Base-by-base conservation (phyloP, 2,329 filamentous ascomycete species). In the Rhexocercosporidium sp. region DNA sequence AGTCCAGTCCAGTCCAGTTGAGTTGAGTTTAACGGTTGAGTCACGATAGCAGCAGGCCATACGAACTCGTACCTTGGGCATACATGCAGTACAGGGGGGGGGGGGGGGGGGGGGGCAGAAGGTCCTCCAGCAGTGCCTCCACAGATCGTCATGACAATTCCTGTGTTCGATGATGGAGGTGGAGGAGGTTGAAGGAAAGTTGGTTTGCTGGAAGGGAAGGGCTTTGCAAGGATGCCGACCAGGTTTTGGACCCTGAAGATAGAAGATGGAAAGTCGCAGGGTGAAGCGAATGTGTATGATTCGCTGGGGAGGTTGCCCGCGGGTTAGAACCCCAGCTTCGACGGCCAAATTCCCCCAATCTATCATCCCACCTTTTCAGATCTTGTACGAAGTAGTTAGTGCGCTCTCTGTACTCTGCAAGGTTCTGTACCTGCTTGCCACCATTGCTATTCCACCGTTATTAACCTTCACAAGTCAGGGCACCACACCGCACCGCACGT, bases 11-110 rank as follows among this genome's bases (percentile, higher is more conserved):
- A 47, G 44, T 25, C n/a, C n/a, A 47, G 41, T 44, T 20, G 34
- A 27, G 29, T 27, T 59, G 53, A n/a, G n/a, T n/a, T n/a, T n/a
- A n/a, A n/a, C n/a, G n/a, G n/a, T n/a, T n/a, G n/a, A 53, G 57
- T 64, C 27, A 64, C 57, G 22, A 51, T 34, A 31, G 34, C n/a
- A 66, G 59, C 64, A n/a, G n/a, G n/a, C n/a, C n/a, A n/a, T n/a
- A n/a, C n/a, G n/a, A n/a, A n/a, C n/a, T n/a, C 37, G 57, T 44
- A 61, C 29, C 22, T 25, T n/a, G 54, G 56, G 31, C 34, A 22
- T 34, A 25, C 16, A 59, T 37, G 31, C 34, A 37, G 41, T 7
- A 14, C 41, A 44, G 41, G n/a, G n/a, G 9, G n/a, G n/a, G n/a
- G n/a, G n/a, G n/a, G n/a, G n/a, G n/a, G n/a, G n/a, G 16, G 12